phyloP scores from a whole-genome alignment of 495 filamentous ascomycete genomes.

The Xylaria telfairii region DNA sequence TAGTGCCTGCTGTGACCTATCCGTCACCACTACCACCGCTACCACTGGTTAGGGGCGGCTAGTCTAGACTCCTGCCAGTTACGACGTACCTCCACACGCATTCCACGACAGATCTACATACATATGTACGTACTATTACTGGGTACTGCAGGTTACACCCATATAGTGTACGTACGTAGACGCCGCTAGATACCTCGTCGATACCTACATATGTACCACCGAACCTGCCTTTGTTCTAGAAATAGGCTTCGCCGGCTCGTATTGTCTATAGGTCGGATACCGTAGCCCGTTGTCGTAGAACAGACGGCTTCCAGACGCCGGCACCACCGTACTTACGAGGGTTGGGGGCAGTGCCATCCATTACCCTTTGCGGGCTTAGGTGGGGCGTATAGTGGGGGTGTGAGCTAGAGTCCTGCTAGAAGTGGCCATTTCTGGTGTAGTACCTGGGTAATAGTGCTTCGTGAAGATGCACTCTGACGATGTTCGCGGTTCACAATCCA shows the following conservation, averaged over 20 bases:
- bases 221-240: neutral
- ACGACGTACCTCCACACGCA: neutral
- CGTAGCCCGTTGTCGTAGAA: neutral
- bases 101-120: neutral
- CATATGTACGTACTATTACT: neutral
- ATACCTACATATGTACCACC: neutral
- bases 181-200: neutral
- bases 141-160: no score
- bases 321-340: slow-evolving; percentile 5
- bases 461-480: slow-evolving; percentile 9
- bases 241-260: neutral
- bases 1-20: neutral
- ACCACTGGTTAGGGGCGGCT: neutral
- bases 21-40: neutral
- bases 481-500: neutral
- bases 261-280: neutral
- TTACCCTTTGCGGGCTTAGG: neutral
- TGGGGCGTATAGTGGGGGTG: slow-evolving; percentile 7
- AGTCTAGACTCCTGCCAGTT: neutral
- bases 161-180: no score
- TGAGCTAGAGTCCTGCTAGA: neutral
- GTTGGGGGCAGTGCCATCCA: slow-evolving; percentile 13
- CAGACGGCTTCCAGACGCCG: neutral
- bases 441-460: neutral
- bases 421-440: slow-evolving; percentile 1